Conservation (phyloP, 352 stramenopile species). For the Stramenopiles sp. region DNA sequence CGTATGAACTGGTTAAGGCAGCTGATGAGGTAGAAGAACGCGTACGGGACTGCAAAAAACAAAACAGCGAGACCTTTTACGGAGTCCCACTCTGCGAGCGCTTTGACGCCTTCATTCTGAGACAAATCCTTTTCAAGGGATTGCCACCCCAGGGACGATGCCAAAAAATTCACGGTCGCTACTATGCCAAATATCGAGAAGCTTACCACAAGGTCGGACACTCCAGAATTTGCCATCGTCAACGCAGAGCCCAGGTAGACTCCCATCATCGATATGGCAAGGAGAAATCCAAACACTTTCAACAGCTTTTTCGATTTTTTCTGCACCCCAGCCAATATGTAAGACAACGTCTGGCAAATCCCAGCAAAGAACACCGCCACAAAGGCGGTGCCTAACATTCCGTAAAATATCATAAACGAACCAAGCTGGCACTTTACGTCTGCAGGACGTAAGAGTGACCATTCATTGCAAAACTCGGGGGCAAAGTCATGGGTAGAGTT, state of each 20-base stretch:
- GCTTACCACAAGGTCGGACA: not conserved
- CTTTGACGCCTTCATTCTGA: not conserved
- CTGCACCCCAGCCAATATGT: not conserved
- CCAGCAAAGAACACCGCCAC: not conserved
- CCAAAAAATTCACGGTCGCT: not conserved
- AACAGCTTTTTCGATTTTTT: not conserved
- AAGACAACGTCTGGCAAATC: not conserved
- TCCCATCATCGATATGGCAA: not conserved
- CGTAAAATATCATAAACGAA: not conserved
- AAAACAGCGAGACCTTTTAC: not conserved
- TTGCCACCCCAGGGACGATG: not conserved
- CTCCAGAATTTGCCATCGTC: not conserved
- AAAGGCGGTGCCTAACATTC: not conserved
- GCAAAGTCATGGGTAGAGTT: too few species aligned
- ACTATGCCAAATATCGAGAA: not conserved
- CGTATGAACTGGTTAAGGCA: slow-evolving; percentile 31
- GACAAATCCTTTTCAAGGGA: not conserved
- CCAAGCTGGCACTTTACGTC: not conserved
- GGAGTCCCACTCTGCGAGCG: not conserved
- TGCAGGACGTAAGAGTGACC: not conserved
- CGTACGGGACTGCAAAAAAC: not conserved
- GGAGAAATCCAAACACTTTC: not conserved
- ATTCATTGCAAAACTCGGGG: not conserved
- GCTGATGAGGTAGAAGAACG: slow-evolving; percentile 18
- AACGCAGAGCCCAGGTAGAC: not conserved